phyloP scores from a whole-genome alignment of 108 stramenopile genomes.

The Discostella stelligeroides region DNA sequence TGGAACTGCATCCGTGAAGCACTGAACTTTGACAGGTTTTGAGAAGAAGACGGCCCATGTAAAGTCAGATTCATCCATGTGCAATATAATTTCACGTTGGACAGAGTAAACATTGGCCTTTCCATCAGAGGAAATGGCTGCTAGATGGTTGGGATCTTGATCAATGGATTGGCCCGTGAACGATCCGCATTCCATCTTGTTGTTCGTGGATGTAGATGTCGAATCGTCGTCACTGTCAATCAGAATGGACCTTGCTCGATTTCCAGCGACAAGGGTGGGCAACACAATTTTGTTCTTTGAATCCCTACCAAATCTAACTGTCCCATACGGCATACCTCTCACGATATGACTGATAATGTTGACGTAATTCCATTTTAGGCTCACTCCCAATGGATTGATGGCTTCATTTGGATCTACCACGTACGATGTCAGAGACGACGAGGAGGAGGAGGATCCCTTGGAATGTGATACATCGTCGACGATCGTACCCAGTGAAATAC shows the following conservation, averaged over 20 bases:
- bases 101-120: conserved; percentile 46
- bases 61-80: conserved; percentile 74
- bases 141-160: conserved; percentile 33
- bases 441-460: no score
- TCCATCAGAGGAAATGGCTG: conserved; percentile 34
- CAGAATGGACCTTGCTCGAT: conserved; percentile 42
- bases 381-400: conserved; percentile 68
- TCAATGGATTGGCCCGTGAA: conserved; percentile 34
- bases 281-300: conserved; percentile 12
- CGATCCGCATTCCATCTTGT: conserved; percentile 46
- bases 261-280: conserved; percentile 61
- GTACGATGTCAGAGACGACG: conserved; percentile 29
- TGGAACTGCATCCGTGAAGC: conserved; percentile 46
- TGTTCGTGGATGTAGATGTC: conserved; percentile 15
- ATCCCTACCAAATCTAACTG: conserved; percentile 49
- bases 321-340: conserved; percentile 90
- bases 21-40: conserved; percentile 71
- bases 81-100: conserved; percentile 67
- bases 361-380: conserved; percentile 63
- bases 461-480: conserved; percentile 27
- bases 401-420: conserved; percentile 28
- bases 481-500: conserved; percentile 33
- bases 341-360: conserved; percentile 81
- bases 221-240: conserved; percentile 19
- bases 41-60: conserved; percentile 94